Percentiles rank a stretch among this genome's conserved stretches.
Conservation (phyloP, 208 protist genomes). For the Wallacemonas sp. region DNA sequence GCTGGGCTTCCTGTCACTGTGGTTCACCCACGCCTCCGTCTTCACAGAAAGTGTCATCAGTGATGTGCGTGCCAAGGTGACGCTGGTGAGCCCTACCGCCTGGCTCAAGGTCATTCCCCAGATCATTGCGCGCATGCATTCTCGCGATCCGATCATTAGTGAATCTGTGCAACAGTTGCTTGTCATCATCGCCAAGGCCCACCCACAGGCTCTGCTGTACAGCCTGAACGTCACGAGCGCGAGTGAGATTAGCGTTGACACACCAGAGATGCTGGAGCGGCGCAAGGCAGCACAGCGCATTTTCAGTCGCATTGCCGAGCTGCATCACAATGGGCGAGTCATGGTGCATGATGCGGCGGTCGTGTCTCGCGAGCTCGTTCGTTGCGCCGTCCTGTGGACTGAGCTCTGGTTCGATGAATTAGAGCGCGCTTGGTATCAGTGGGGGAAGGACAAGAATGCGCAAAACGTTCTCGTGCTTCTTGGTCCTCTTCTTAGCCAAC, state of each 20-base stretch:
- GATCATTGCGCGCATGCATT: constrained; percentile 98
- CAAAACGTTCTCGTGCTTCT: constrained; percentile 92
- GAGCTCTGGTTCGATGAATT: constrained; percentile 95
- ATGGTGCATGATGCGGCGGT: constrained; percentile 96
- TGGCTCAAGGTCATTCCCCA: constrained; percentile 99
- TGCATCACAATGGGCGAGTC: constrained; percentile 79
- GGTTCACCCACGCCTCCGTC: constrained; percentile 93
- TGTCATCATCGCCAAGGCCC: constrained; percentile 91
- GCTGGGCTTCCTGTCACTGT: constrained; percentile 98
- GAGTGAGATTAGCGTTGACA: constrained; percentile 26
- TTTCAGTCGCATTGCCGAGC: constrained; percentile 69
- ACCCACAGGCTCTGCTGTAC: constrained; percentile 99
- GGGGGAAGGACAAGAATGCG: constrained; percentile 95
- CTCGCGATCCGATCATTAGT: constrained; percentile 80
- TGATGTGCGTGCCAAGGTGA: constrained; percentile 73
- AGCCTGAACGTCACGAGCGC: constrained; percentile 98
- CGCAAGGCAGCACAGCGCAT: constrained; percentile 79
- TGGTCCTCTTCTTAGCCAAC: constrained; percentile 93
- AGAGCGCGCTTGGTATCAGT: constrained; percentile 95
- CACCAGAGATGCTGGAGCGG: constrained; percentile 55
- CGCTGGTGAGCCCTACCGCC: constrained; percentile 94
- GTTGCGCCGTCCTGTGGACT: constrained; percentile 98
- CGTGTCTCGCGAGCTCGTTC: constrained; percentile 97
- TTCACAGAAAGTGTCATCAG: background rate
- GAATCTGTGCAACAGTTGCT: constrained; percentile 95